Evolutionary conservation across 805 yeast species (phyloP).

Genomic region (Cyberlindnera saturnus): DNA sequence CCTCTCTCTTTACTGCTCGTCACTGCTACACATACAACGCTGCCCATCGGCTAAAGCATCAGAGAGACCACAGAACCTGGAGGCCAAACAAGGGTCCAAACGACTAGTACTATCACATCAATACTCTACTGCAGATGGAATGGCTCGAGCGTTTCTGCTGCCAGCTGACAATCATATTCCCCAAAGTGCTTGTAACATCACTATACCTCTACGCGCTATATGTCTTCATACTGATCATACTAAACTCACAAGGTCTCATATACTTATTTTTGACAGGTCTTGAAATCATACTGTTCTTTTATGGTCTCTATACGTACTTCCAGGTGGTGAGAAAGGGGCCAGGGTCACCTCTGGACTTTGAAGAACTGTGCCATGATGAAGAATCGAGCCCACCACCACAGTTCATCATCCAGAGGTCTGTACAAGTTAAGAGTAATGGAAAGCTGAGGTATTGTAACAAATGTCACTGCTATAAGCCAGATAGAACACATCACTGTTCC

Average conservation of each 20-base stretch:
- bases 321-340: conserved; percentile 48
- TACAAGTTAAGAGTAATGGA: conserved; percentile 50
- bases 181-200: conserved; percentile 39
- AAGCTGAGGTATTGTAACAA: conserved; percentile 63
- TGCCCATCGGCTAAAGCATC: too few relatives aligned
- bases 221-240: conserved; percentile 26
- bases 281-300: conserved; percentile 26
- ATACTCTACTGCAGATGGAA: neutral
- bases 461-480: conserved; percentile 77
- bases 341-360: conserved; percentile 60
- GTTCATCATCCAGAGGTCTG: conserved; percentile 32
- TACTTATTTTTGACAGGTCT: conserved; percentile 18
- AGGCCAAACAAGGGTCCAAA: too few relatives aligned
- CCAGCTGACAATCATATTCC: conserved; percentile 36
- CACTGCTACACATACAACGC: too few relatives aligned
- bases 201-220: conserved; percentile 44
- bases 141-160: conserved; percentile 27
- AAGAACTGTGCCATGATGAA: conserved; percentile 30
- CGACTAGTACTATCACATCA: too few relatives aligned
- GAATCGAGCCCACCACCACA: conserved; percentile 33
- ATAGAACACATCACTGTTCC: conserved; percentile 81
- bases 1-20: too few relatives aligned
- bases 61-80: too few relatives aligned
- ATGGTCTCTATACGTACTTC: conserved; percentile 46
- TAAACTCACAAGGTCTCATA: conserved; percentile 11